Percentiles rank a stretch among this genome's conserved stretches.
Evolutionary conservation across 208 protist species (phyloP).

Genomic region (Strigomonas galati): DNA sequence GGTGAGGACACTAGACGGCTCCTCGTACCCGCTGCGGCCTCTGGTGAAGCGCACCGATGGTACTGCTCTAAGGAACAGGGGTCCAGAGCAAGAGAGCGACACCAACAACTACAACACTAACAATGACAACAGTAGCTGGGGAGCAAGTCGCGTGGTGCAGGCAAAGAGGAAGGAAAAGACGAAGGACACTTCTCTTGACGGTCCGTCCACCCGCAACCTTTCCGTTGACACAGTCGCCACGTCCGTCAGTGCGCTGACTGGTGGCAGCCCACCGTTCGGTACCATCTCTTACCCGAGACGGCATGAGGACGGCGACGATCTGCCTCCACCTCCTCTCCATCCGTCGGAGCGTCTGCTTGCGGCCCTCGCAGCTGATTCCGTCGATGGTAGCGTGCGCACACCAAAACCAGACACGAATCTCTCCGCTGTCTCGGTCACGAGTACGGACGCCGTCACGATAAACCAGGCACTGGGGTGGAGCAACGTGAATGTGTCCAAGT

Average conservation of each 20-base stretch:
- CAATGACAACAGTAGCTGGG: not conserved
- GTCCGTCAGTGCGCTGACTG: not conserved
- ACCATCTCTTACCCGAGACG: slow-evolving; percentile 3
- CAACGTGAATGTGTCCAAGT: not conserved
- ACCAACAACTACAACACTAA: too few species aligned
- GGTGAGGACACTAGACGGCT: not conserved
- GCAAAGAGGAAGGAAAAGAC: not conserved
- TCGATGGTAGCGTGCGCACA: not conserved
- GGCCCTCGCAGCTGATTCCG: too few species aligned
- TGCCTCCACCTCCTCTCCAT: not conserved
- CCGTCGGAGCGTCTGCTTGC: not conserved
- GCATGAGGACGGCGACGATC: not conserved
- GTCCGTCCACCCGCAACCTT: not conserved
- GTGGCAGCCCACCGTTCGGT: not conserved
- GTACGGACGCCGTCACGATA: not conserved
- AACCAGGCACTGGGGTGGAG: not conserved
- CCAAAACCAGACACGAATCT: not conserved
- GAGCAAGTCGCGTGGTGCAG: not conserved
- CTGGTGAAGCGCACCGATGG: not conserved
- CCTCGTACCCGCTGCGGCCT: not conserved
- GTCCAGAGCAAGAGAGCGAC: too few species aligned
- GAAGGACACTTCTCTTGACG: not conserved
- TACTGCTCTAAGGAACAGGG: too few species aligned
- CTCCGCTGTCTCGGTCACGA: not conserved
- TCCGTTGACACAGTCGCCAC: not conserved